Base-by-base conservation (phyloP, 805 yeast genomes). In the Yamadazyma akitaensis region DNA sequence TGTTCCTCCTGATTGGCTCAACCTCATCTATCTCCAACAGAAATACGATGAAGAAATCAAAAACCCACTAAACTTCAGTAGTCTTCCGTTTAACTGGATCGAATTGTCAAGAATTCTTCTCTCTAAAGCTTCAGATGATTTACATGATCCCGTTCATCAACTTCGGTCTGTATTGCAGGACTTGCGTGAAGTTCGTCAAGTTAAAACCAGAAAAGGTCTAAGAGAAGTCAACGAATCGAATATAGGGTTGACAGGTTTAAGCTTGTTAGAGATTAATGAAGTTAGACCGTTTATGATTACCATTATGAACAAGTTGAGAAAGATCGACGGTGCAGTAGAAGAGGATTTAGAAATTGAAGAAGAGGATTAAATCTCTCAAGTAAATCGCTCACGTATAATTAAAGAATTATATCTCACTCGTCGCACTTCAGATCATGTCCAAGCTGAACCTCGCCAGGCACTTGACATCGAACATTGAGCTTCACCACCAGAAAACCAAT, bases 1-100 rank as follows among this genome's bases (percentile, higher is more conserved):
- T 2, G 82, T 88, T 8, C 84, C 90, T 12, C 99, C 99, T 0
- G 75, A 70, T 1, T 94, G 99, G 99, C 72, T 94, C 9, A 77
- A 75, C 9, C 64, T 78, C 40, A 69, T 70, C 16, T 71, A 70
- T 42, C 63, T 92, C 47, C 77, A 77, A 44, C 73, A 70, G 5
- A 72, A 76, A 37, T 80, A 85, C 54, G 88, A 84, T 17, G 83
- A 78, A 50, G 98, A 92, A 59, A 68, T 80, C 30, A 69, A 71
- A 5, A 61, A 76, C 46, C 74, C 80, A 1, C 75, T 75, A 30
- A 68, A 77, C 49, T 92, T 92, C 59, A 77, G 88, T 46, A 66
- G 72, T 7, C 65, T 92, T 42, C 98, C 98, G 0, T 84, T 85
- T 82, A 80, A 84, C 60, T 94, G 99, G 99, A 70, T 90, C 18